A percentile compares a stretch with the other conserved stretches of the same genome.
phyloP scores from a whole-genome alignment of 305 asterid genomes.

The Fraxinus paxiana region DNA sequence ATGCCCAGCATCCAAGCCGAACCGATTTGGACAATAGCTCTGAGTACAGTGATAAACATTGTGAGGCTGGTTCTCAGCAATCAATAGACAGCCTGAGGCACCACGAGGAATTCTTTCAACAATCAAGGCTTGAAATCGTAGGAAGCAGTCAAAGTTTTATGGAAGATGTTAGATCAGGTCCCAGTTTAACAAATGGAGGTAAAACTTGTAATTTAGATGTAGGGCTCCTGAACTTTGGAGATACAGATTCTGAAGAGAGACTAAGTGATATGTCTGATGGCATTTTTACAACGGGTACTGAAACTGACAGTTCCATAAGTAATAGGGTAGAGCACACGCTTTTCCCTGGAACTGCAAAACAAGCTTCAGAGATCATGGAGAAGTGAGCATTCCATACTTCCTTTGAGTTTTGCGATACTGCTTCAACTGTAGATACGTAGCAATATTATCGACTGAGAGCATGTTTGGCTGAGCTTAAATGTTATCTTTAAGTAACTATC shows the following conservation, averaged over 20 bases:
- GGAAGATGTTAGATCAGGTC: constrained; percentile 37
- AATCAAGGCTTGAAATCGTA: constrained; percentile 59
- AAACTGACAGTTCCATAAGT: constrained; percentile 75
- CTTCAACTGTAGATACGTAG: background rate
- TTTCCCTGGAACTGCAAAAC: constrained; percentile 63
- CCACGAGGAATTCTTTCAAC: constrained; percentile 68
- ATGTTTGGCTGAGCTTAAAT: background rate
- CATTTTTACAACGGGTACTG: constrained; percentile 89
- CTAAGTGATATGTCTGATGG: constrained; percentile 94
- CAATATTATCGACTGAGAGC: background rate
- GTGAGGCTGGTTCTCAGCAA: constrained; percentile 81
- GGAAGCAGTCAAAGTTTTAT: constrained; percentile 33
- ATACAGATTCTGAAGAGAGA: constrained; percentile 77
- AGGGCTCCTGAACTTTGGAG: constrained; percentile 73
- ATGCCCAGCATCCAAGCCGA: constrained; percentile 33
- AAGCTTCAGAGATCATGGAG: constrained; percentile 44
- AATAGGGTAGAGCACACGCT: constrained; percentile 78
- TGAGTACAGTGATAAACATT: constrained; percentile 73
- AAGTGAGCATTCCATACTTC: constrained; percentile 47
- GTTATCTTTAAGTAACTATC: background rate
- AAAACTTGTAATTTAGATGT: constrained; percentile 48
- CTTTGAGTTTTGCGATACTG: constrained; percentile 7
- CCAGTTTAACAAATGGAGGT: constrained; percentile 31
- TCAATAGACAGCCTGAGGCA: constrained; percentile 67
- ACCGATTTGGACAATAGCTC: constrained; percentile 62